Evolutionary conservation across 2,329 filamentous ascomycete genomes (phyloP), one percentile per base, ranked within the genome.

Genomic region (Talaromyces funiculosus): DNA sequence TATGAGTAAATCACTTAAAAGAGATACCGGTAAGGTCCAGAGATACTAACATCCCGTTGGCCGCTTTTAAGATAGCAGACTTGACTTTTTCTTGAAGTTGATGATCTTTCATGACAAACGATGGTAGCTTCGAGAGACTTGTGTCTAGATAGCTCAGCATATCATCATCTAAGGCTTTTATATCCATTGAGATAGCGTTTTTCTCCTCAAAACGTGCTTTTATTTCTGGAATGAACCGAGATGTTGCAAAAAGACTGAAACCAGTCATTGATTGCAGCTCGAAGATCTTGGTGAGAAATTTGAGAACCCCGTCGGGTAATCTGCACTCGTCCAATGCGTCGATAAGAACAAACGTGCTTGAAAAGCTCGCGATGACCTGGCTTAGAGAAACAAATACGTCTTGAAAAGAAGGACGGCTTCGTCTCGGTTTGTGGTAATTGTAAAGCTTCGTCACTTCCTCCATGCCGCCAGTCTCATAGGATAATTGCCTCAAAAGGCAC

Each of bases 191-290:
- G 40, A 38, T 16, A 22, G 31, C 26, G 4, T 26, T 24, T 33
- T 68, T 56, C 22, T 53, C 24, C 8, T 58, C 16, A 51, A 70
- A 65, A 14, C 31, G 22, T 8, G 53, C n/a, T 29, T 14, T 49
- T 29, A 72, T 72, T 2, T 68, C 62, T 18, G 66, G 64, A 40
- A 68, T 64, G 47, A 57, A 56, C 43, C 72, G 63, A n/a, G 72
- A 73, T 24, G 72, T 73, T 22, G 64, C 66, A 59, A 73, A 68
- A 45, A 72, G 24, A 38, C 64, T 69, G 29, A 58, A 40, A 33
- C 33, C 51, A 3, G n/a, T 31, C 16, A 63, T 62, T 0, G 26
- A 38, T 16, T 68, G 65, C 40, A 70, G 59, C 8, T 53, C 61
- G 24, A 65, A 64, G 3, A 71, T 40, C 29, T 62, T 38, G 2